A percentile compares a stretch with the other conserved stretches of the same genome.
These are phyloP conservation scores for Ganoderma sinense DNA, from an alignment of 1,284 basidiomycete species.

Conservation along the genomic window DNA sequence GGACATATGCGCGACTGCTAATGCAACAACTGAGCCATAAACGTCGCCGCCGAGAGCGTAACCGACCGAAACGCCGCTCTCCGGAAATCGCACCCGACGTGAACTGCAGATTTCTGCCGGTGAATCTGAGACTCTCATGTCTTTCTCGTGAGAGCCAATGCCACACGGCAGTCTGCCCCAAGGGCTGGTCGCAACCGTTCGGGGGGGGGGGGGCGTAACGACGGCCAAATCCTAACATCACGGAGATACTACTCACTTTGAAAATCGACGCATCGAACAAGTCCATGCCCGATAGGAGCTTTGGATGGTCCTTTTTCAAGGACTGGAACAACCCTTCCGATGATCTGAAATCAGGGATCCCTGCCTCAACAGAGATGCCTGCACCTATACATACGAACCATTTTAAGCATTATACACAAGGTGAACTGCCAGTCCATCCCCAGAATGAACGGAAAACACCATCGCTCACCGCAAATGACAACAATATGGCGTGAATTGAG, in stretches of 20 bases:
- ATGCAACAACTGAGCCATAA: not conserved
- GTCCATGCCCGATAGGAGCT: conserved; percentile 83
- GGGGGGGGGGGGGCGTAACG: not conserved
- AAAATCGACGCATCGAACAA: conserved; percentile 93
- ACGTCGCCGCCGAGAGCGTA: no score
- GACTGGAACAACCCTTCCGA: conserved; percentile 84
- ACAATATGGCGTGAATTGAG: conserved; percentile 84
- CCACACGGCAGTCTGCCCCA: no score
- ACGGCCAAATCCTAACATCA: not conserved
- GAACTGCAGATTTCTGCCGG: no score
- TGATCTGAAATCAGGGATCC: conserved; percentile 94
- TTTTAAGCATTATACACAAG: not conserved
- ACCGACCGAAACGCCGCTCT: no score
- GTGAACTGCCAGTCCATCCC: conserved; percentile 24
- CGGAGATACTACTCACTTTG: conserved; percentile 62
- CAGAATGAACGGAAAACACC: conserved; percentile 1
- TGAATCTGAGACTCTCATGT: no score
- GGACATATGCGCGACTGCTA: not conserved
- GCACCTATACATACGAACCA: conserved; percentile 67
- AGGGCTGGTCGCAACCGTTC: no score
- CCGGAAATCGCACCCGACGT: no score
- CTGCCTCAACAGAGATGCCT: conserved; percentile 89
- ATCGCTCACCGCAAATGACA: conserved; percentile 81
- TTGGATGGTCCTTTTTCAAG: conserved; percentile 81
- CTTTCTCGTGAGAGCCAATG: no score